phyloP scores from a whole-genome alignment of 176 grass and related monocot genomes.

The Otatea glauca region DNA sequence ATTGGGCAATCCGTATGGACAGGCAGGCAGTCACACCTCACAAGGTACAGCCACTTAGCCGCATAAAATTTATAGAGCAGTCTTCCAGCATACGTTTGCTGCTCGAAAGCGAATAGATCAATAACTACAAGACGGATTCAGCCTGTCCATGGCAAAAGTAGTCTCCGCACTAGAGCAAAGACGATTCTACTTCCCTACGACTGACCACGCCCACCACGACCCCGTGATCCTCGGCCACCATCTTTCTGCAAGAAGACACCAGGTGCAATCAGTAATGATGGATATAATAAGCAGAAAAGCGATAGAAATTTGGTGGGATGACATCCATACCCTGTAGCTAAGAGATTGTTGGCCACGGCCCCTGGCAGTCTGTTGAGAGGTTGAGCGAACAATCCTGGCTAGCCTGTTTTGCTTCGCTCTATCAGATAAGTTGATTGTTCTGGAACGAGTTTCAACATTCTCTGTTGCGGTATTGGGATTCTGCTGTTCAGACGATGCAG shows the following conservation, averaged over 20 bases:
- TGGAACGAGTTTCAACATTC: conserved; percentile 53
- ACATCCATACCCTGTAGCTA: conserved; percentile 50
- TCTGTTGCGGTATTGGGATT: conserved; percentile 35
- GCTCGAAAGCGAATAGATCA: neutral
- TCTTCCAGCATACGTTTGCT: neutral
- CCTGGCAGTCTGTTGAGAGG: conserved; percentile 42
- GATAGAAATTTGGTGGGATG: neutral
- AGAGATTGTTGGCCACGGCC: conserved; percentile 52
- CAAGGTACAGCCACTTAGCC: neutral
- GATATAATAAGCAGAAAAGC: neutral
- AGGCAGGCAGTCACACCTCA: no score
- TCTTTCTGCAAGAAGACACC: conserved; percentile 35
- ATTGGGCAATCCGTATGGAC: neutral
- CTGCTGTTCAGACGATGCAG: conserved; percentile 49
- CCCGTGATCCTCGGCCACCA: conserved; percentile 44
- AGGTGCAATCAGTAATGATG: neutral
- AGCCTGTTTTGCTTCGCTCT: conserved; percentile 68
- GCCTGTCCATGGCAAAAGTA: neutral
- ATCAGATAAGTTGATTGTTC: conserved; percentile 63
- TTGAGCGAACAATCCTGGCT: conserved; percentile 41
- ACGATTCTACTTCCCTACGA: conserved; percentile 15
- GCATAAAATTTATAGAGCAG: neutral
- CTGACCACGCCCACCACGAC: conserved; percentile 52
- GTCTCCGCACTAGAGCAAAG: neutral
- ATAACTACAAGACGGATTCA: neutral